Evolutionary conservation across 2,329 filamentous ascomycete genomes (phyloP), one percentile per base, ranked within the genome.

Genomic region (Xylaria sp.): DNA sequence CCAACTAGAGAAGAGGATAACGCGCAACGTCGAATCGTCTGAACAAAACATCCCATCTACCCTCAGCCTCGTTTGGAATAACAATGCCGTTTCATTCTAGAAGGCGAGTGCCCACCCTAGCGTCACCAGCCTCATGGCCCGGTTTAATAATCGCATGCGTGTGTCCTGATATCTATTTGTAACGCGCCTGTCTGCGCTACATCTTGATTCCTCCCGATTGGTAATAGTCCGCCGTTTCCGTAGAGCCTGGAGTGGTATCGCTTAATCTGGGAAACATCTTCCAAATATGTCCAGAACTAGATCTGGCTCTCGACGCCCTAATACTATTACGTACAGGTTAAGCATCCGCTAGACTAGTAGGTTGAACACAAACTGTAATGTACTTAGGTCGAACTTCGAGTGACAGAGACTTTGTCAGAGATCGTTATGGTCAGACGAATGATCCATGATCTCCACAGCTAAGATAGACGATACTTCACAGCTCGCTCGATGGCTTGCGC

Each of bases 51-150:
- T 73, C 68, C 69, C 67, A 68, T 63, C 60, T 66, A 41, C n/a
- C 70, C 67, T 75, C 71, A 72, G 72, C 71, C 71, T 75, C 73
- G 60, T 62, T 65, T 69, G 59, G 66, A 63, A 64, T 62, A 67
- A 67, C 65, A 32, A 41, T 20, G 50, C 13, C 43, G 63, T 70
- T 67, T 62, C 59, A 65, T 67, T 65, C 61, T 59, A 69, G 63
- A 65, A 69, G 58, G 39, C 46, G 64, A 57, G 43, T 63, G 30
- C 20, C 25, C 23, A 23, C 23, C 57, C 60, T 32, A 28, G 60
- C 52, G 50, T 56, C 55, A 41, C 70, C 60, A 68, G 43, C 59
- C 60, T 63, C 60, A 52, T 63, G 70, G 55, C 66, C 59, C 57
- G 63, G 61, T 65, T 69, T 60, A 68, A 64, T 70, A 56, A 63